Conservation (phyloP, 352 stramenopile genomes). For the Pythium guiyangense region DNA sequence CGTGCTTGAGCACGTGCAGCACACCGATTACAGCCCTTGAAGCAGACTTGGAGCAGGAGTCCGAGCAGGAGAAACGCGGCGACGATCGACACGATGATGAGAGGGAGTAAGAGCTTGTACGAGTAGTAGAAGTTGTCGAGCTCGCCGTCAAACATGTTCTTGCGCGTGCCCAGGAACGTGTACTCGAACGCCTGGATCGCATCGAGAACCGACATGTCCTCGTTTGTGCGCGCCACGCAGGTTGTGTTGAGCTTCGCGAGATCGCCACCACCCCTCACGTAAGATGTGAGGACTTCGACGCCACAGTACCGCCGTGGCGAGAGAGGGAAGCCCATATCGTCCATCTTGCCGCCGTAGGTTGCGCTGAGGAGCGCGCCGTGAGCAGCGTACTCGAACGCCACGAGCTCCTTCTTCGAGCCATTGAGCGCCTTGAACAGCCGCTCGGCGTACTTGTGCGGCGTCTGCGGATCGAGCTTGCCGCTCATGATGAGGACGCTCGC, state of each 20-base stretch:
- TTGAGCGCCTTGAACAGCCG: conserved; percentile 25
- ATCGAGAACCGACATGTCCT: neutral
- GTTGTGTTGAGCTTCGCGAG: neutral
- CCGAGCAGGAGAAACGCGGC: neutral
- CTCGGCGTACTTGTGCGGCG: conserved; percentile 43
- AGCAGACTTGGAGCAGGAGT: neutral
- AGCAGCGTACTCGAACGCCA: conserved; percentile 48
- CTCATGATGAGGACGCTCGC: conserved; percentile 45
- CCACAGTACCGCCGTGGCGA: neutral
- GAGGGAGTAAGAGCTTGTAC: neutral
- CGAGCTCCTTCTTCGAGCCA: no score
- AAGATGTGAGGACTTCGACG: neutral
- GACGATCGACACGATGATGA: neutral
- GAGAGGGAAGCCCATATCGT: no score
- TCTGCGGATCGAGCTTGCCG: conserved; percentile 44
- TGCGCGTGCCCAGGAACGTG: neutral
- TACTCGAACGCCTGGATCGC: neutral
- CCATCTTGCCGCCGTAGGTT: conserved; percentile 40
- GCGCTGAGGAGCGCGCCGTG: no score
- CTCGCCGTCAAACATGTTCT: no score
- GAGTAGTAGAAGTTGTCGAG: neutral
- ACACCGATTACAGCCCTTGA: neutral
- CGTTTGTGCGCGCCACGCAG: neutral
- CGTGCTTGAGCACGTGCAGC: no score
- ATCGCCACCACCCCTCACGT: neutral